Base-by-base conservation (phyloP, 768 basidiomycete genomes). In the Cyclocybe aegerita region DNA sequence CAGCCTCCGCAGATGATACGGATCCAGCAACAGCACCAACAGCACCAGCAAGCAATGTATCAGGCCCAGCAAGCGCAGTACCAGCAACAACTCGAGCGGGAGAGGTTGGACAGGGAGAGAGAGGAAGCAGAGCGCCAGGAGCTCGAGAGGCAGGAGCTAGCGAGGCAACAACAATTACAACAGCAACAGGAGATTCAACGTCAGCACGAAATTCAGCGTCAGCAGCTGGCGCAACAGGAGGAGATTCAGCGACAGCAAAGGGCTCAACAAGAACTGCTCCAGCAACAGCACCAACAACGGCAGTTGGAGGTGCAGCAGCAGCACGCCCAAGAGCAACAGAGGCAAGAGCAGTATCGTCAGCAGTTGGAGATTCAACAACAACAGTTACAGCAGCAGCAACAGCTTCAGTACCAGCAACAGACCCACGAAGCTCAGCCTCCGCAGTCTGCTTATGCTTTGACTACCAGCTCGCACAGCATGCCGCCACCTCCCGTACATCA, bases 61-160 rank as follows among this genome's bases (percentile, higher is more conserved):
- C 57, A 63, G 12, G 23, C 23, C 23, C 66, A 63, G 23, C 60
- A 66, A 15, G 52, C 50, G 2, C 56, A 60, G 38, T 55, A 65
- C 17, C 61, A 65, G 47, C 65, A 66, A 53, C 58, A 63, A 52
- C 53, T 68, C 32, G 61, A 66, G 29, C 58, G 53, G n/a, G 63
- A 69, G 45, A 59, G 62, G 39, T 41, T 53, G 43, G 66, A 64
- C 43, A 60, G 60, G 44, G 56, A 62, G 30, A 43, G 49, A 14
- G 52, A 55, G 46, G 53, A 64, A 34, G 43, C 46, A 32, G 54
- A 56, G 15, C 49, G 49, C 29, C 49, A 48, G 23, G 49, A 56
- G 39, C 8, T 49, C 30, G 58, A 59, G 40, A 61, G 58, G 43
- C 54, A 51, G n/a, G 59, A 61, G 37, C 37, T 49, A 33, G 51